Base-by-base conservation (phyloP, 1,284 basidiomycete species). In the Lentinula novae-zelandiae region DNA sequence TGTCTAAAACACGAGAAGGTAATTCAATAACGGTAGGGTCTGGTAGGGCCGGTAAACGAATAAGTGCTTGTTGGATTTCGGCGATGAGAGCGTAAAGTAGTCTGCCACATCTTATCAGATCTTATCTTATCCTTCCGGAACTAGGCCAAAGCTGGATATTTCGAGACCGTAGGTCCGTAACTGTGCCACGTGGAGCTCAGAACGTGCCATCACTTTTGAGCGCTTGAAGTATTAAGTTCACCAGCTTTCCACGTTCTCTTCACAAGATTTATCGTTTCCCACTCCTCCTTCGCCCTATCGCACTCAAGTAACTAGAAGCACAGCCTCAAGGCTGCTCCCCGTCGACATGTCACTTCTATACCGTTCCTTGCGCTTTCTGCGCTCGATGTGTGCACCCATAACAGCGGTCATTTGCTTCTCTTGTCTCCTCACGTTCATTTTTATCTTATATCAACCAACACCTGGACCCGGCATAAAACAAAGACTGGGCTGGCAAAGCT, bases 401-500 rank as follows among this genome's bases (percentile, higher is more conserved):
- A 76, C 83, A 7, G 76, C 86, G 9, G 75, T 91, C 63, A 69
- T 90, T 58, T 77, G 80, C 9, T 89, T 93, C 73, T 85, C 83
- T 17, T 82, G 81, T 63, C 77, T 92, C 34, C 85, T 95, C 54
- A 85, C 85, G 3, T 89, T 86, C 74, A 73, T 90, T 48, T 90
- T 92, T 70, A 76, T 92, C 36, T 82, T 93, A 40, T 89, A 92
- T 68, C 87, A 90, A 70, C 90, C 88, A 6, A 82, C 82, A 12
- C 76, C 80, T 4, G 87, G 88, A 4, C 92, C 93, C 3, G 90
- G 90, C 0, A 72, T 79, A 17, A 73, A 80, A 7, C 91, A 94
- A 67, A 81, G 83, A 54, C 75, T 95, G n/a, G 92, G 92, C 17
- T 95, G 93, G 93, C 93, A 96, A 67, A 82, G 90, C n/a, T 95